phyloP scores from a whole-genome alignment of 73 alveolate genomes.

The Uronychia setigera region DNA sequence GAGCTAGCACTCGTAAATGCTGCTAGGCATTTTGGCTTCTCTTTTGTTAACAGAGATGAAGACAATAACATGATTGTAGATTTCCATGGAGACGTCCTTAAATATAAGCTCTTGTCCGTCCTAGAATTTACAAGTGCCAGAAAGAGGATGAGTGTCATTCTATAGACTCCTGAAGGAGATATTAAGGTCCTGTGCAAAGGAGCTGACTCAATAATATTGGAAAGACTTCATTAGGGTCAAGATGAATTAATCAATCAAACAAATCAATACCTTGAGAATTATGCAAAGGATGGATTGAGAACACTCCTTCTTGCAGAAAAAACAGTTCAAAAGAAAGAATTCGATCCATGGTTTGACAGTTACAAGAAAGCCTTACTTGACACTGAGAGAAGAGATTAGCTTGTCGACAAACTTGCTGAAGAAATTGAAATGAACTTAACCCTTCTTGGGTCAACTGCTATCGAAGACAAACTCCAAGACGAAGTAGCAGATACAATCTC shows the following conservation, averaged over 20 bases:
- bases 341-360: conserved; percentile 72
- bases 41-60: conserved; percentile 86
- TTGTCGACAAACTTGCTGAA: conserved; percentile 78
- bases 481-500: conserved; percentile 79
- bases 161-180: conserved; percentile 65
- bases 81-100: conserved; percentile 16
- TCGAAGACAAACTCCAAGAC: conserved; percentile 92
- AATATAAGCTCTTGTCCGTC: conserved; percentile 75
- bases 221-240: conserved; percentile 25
- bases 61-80: conserved; percentile 66
- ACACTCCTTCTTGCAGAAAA: conserved; percentile 92
- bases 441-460: conserved; percentile 92
- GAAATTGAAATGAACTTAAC: conserved; percentile 82
- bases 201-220: conserved; percentile 80
- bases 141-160: conserved; percentile 95
- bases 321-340: conserved; percentile 84
- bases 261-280: conserved; percentile 74
- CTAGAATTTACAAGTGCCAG: conserved; percentile 94
- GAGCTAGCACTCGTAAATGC: conserved; percentile 92
- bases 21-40: conserved; percentile 84
- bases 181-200: conserved; percentile 92
- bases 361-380: conserved; percentile 66
- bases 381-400: conserved; percentile 69
- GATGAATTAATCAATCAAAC: conserved; percentile 35
- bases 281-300: conserved; percentile 93